A percentile compares a stretch with the other conserved stretches of the same genome.
phyloP scores from a whole-genome alignment of 1,139 yeast species.

The Arxiozyma slooffiae region DNA sequence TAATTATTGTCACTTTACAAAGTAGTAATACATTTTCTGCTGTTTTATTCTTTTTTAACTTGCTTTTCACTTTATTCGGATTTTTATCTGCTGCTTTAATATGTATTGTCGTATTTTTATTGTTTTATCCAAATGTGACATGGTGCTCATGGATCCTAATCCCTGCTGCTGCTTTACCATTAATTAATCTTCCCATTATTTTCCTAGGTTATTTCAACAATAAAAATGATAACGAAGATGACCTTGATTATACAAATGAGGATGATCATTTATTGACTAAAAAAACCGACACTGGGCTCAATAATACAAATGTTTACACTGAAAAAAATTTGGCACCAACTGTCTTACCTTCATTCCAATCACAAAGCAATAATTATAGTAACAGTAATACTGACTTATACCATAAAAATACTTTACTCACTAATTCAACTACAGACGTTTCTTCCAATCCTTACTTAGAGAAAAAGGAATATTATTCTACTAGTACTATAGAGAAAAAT shows the following conservation, averaged over 20 bases:
- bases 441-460: conserved; percentile 1
- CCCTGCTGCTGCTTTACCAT: conserved; percentile 51
- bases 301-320: neutral
- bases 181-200: conserved; percentile 38
- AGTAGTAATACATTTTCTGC: conserved; percentile 31
- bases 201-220: conserved; percentile 32
- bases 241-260: neutral
- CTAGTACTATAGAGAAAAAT: conserved; percentile 1
- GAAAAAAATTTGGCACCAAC: neutral
- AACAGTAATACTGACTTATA: neutral
- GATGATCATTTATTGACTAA: conserved; percentile 2
- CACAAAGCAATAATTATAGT: neutral
- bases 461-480: neutral
- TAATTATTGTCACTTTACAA: conserved; percentile 4
- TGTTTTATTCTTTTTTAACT: conserved; percentile 27
- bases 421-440: conserved; percentile 1
- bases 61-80: conserved; percentile 36
- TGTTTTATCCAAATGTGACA: conserved; percentile 51
- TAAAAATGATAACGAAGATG: conserved; percentile 19
- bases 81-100: conserved; percentile 45
- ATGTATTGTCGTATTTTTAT: conserved; percentile 45
- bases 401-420: neutral
- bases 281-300: neutral
- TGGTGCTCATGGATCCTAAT: conserved; percentile 67
- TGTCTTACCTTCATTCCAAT: neutral